Base-by-base conservation (phyloP, 2,329 filamentous ascomycete species). In the Metarhizium robertsii region DNA sequence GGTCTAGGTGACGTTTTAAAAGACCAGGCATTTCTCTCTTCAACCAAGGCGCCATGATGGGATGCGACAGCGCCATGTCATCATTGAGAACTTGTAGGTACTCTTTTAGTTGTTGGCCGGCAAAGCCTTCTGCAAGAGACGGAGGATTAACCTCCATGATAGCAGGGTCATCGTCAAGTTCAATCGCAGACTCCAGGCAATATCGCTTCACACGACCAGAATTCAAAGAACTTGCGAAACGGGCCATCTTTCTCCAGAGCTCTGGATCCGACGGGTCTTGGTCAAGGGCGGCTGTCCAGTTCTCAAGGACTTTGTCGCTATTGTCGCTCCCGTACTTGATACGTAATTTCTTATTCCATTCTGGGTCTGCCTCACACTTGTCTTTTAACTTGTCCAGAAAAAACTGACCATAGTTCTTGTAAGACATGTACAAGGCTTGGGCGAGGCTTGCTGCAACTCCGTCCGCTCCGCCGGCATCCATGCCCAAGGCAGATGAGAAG, bases 371-470 rank as follows among this genome's bases (percentile, higher is more conserved):
- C n/a, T 55, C 55, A 5, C 52, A 56, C 38, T 60, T 55, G 20
- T 73, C 71, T 55, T 69, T 72, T 3, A 71, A 61, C 53, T 67
- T 71, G 54, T 99, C 92, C n/a, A 99, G 76, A 56, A 87, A 76
- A 66, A 95, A 96, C 66, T 97, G 90, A 46, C 91, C 94, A 71
- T 92, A 86, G 64, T 97, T 99, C 71, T 97, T 99, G 76, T 95
- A 90, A 1, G 92, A 88, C 7, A 99, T 80, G 65, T 96, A 96
- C 20, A 97, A 79, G 11, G 95, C 91, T 66, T 96, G 92, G 0
- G 90, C 86, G 10, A 97, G 75, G 51, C 87, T 92, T 66, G 87
- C 94, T 16, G 86, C 89, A 2, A 85, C 84, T 32, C 83, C 86
- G 60, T 95, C 90, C 51, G 83, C 81, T 52, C 85, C 82, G 56